These are phyloP conservation scores for Lentinula raphanica DNA, from an alignment of 768 basidiomycete genomes.

Conservation along the genomic window DNA sequence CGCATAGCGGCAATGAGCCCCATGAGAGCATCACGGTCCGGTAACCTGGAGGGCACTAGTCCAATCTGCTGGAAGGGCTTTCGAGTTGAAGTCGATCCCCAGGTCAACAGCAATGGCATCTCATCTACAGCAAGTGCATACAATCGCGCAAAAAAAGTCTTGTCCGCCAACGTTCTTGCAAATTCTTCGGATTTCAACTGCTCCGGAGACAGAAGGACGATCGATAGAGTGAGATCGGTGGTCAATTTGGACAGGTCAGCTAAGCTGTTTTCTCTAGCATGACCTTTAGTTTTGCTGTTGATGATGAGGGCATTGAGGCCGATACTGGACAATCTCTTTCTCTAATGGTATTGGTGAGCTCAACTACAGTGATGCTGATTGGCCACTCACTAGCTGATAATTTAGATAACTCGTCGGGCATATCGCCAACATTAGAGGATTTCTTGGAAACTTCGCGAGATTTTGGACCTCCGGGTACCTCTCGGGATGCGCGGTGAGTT, in stretches of 20 bases:
- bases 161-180: background rate
- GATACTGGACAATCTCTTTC: background rate
- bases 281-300: background rate
- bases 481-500: background rate
- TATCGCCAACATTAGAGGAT: background rate
- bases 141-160: slow-evolving; percentile 17
- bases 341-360: background rate
- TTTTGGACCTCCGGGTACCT: background rate
- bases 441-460: slow-evolving; percentile 13
- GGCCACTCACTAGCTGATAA: background rate
- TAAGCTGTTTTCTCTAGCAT: background rate
- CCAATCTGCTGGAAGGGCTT: slow-evolving; percentile 19
- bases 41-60: slow-evolving; percentile 13
- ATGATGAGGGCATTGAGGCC: background rate
- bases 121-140: slow-evolving; percentile 22
- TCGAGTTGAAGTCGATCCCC: slow-evolving; percentile 21
- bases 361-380: background rate
- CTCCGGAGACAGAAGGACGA: background rate
- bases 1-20: background rate
- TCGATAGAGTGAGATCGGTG: background rate
- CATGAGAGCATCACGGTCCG: background rate
- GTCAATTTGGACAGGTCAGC: background rate
- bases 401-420: background rate
- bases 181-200: background rate
- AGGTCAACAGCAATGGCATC: slow-evolving; percentile 19